Conservation (phyloP, 805 yeast species). For the Candida ulmi region DNA sequence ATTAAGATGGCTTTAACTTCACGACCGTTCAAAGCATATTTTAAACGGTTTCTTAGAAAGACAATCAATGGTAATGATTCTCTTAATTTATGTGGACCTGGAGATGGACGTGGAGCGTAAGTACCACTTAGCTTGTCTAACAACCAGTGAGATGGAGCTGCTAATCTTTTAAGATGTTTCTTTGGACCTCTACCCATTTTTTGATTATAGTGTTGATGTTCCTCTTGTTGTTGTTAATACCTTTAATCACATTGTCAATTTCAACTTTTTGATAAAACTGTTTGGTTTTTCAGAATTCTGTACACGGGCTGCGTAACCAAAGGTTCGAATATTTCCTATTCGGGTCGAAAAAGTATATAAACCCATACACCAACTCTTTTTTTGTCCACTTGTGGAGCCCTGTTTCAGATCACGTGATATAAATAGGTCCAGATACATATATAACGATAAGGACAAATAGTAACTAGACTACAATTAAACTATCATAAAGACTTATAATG, state of each 20-base stretch:
- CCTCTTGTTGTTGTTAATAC: not conserved
- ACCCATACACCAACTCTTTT: not conserved
- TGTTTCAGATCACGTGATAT: not conserved
- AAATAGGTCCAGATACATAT: not conserved
- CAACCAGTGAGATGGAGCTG: slow-evolving; percentile 99
- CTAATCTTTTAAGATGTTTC: slow-evolving; percentile 82
- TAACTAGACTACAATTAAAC: too few species aligned
- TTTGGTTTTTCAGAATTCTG: not conserved
- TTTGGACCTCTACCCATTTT: slow-evolving; percentile 22
- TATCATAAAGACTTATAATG: too few species aligned
- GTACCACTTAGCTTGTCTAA: slow-evolving; percentile 99
- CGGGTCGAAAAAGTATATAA: too few species aligned
- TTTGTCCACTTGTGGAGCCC: not conserved
- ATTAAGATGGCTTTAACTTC: slow-evolving; percentile 97
- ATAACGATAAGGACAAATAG: too few species aligned
- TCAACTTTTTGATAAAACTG: slow-evolving; percentile 1
- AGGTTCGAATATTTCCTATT: too few species aligned
- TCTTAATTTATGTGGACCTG: slow-evolving; percentile 99
- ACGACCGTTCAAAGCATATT: slow-evolving; percentile 98
- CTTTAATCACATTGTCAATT: not conserved
- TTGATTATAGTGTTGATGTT: not conserved
- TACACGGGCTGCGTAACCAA: not conserved
- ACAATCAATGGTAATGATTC: slow-evolving; percentile 96
- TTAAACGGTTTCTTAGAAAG: slow-evolving; percentile 96
- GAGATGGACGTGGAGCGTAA: slow-evolving; percentile 99